Percentiles rank a stretch among this genome's conserved stretches.
phyloP scores from a whole-genome alignment of 129 eudicot genomes.

The Apium graveolens region DNA sequence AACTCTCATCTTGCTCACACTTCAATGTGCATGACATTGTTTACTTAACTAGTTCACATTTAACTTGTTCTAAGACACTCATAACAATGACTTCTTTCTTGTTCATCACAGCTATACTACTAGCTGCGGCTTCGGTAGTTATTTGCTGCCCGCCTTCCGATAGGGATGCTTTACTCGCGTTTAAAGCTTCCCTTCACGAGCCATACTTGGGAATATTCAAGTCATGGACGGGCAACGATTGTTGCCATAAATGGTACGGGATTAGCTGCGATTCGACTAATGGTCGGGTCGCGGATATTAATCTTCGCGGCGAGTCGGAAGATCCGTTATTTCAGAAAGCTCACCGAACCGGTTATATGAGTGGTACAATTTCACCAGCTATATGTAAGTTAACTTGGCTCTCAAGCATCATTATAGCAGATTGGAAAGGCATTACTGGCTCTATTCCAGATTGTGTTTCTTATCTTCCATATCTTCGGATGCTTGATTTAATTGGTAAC shows the following conservation, averaged over 20 bases:
- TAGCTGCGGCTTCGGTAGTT: slow-evolving; percentile 23
- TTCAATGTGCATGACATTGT: slow-evolving; percentile 21
- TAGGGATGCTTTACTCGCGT: slow-evolving; percentile 59
- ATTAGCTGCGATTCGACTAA: slow-evolving; percentile 61
- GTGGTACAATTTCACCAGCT: slow-evolving; percentile 70
- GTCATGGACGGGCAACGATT: slow-evolving; percentile 77
- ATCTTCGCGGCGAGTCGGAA: slow-evolving; percentile 87
- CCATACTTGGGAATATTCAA: slow-evolving; percentile 66
- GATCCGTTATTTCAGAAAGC: slow-evolving; percentile 69
- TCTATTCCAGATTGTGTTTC: slow-evolving; percentile 60
- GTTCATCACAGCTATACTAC: slow-evolving; percentile 17
- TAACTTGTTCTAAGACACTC: slow-evolving; percentile 11
- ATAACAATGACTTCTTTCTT: slow-evolving; percentile 22
- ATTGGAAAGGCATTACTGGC: slow-evolving; percentile 94
- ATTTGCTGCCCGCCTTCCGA: slow-evolving; percentile 61
- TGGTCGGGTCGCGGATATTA: slow-evolving; percentile 77
- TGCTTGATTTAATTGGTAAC: slow-evolving; percentile 72
- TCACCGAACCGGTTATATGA: slow-evolving; percentile 78
- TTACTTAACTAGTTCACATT: neutral
- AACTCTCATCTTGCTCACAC: slow-evolving; percentile 14
- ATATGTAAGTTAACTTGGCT: slow-evolving; percentile 60
- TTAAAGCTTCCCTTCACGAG: slow-evolving; percentile 61
- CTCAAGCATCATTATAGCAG: slow-evolving; percentile 66
- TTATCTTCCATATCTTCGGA: slow-evolving; percentile 49
- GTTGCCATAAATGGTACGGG: slow-evolving; percentile 89